A percentile compares a stretch with the other conserved stretches of the same genome.
Conservation (phyloP, 768 basidiomycete species). For the Leccinum longicurvipes region DNA sequence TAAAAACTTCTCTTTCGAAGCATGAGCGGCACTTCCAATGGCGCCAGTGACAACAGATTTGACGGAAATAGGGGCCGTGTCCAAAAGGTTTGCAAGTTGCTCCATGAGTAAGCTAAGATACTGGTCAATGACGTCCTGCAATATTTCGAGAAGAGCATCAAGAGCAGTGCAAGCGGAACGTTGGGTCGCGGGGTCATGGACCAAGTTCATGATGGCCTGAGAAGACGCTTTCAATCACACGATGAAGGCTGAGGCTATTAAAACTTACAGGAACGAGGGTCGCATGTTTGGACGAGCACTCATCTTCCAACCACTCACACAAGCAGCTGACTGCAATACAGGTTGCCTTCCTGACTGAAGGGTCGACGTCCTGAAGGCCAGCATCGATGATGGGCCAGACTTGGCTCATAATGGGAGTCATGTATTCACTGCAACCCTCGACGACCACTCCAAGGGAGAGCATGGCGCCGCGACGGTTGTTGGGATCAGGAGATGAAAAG, state of each 20-base stretch:
- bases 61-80: conserved; percentile 79
- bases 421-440: conserved; percentile 97
- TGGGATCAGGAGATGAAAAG: conserved; percentile 75
- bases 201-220: conserved; percentile 86
- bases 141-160: conserved; percentile 92
- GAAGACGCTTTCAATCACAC: not conserved
- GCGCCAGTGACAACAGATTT: conserved; percentile 96
- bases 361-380: conserved; percentile 81
- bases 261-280: conserved; percentile 77
- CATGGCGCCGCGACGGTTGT: conserved; percentile 85
- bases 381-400: conserved; percentile 94
- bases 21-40: conserved; percentile 97
- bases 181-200: conserved; percentile 84
- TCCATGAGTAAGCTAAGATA: conserved; percentile 96
- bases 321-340: conserved; percentile 94
- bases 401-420: conserved; percentile 86
- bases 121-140: conserved; percentile 84
- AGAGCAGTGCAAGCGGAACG: conserved; percentile 94
- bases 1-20: conserved; percentile 84
- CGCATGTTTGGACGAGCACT: conserved; percentile 78
- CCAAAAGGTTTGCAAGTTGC: conserved; percentile 80
- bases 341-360: conserved; percentile 89
- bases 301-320: conserved; percentile 96
- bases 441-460: conserved; percentile 94
- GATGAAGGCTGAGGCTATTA: not conserved